A percentile compares a stretch with the other conserved stretches of the same genome.
These are phyloP conservation scores for Alternaria arbusti DNA, from an alignment of 2,329 filamentous ascomycete genomes.

Conservation along the genomic window DNA sequence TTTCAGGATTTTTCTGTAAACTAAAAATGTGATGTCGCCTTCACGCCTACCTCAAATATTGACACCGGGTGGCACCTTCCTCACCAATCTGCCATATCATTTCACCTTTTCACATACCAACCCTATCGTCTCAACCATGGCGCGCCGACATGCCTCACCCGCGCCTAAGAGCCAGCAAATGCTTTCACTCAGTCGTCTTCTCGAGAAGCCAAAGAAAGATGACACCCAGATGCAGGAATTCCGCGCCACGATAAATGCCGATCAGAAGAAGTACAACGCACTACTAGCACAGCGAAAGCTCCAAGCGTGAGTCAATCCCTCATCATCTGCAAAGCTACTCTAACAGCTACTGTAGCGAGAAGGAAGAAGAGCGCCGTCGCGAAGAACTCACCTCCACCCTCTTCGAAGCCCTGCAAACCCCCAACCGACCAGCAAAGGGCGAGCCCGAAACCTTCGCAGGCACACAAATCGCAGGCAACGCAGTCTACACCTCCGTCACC, in stretches of 20 bases:
- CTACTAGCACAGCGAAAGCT: constrained; percentile 25
- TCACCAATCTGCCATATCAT: not conserved
- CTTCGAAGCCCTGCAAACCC: constrained; percentile 21
- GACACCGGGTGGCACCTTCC: not conserved
- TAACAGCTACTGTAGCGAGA: constrained; percentile 21
- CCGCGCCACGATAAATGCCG: constrained; percentile 19
- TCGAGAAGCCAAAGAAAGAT: constrained; percentile 27
- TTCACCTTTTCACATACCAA: not conserved
- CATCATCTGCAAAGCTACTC: not conserved
- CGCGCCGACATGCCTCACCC: constrained; percentile 14
- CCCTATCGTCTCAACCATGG: constrained; percentile 17
- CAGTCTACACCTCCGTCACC: constrained; percentile 15
- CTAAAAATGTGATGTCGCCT: not conserved
- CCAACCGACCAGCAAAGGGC: constrained; percentile 9
- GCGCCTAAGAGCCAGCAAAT: constrained; percentile 37
- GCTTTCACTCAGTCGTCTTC: constrained; percentile 19
- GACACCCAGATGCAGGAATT: constrained; percentile 33
- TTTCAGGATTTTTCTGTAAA: not conserved
- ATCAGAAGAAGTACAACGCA: constrained; percentile 21
- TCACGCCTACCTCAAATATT: not conserved
- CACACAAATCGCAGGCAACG: constrained; percentile 23
- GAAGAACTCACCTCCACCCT: constrained; percentile 30
- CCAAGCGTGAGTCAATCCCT: constrained; percentile 26
- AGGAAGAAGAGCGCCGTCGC: constrained; percentile 19
- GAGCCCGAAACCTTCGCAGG: constrained; percentile 11